phyloP scores from a whole-genome alignment of 1,139 yeast species.

The Geotrichum carabidarum region DNA sequence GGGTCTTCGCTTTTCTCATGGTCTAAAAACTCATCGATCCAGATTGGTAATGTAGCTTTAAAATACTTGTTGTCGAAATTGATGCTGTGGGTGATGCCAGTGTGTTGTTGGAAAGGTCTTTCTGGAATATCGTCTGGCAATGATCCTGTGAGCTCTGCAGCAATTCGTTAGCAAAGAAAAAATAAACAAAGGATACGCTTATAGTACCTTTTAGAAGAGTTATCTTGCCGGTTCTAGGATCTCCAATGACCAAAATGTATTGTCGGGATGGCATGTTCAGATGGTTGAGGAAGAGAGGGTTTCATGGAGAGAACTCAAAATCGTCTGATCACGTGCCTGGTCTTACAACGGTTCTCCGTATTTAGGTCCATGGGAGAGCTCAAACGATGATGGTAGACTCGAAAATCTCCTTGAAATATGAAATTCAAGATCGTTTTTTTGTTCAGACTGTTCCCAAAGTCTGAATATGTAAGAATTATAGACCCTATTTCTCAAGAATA shows the following conservation, averaged over 20 bases:
- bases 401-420: too few relatives aligned
- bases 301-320: too few relatives aligned
- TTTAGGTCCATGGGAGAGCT: too few relatives aligned
- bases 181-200: neutral
- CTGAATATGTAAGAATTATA: too few relatives aligned
- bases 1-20: conserved; percentile 6
- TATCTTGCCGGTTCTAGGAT: conserved; percentile 18
- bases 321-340: too few relatives aligned
- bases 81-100: conserved; percentile 37
- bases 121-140: conserved; percentile 17
- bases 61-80: conserved; percentile 40
- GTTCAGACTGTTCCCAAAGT: too few relatives aligned
- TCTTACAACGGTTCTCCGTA: too few relatives aligned
- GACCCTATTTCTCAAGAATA: too few relatives aligned
- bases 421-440: too few relatives aligned
- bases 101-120: conserved; percentile 26
- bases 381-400: too few relatives aligned
- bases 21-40: conserved; percentile 42
- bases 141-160: conserved; percentile 15
- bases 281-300: too few relatives aligned
- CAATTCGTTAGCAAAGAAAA: neutral
- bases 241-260: conserved; percentile 19
- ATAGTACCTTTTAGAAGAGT: conserved; percentile 16
- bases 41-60: conserved; percentile 37
- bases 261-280: conserved; percentile 5